These are phyloP conservation scores for Plenodomus biglobosus DNA, from an alignment of 2,329 filamentous ascomycete genomes.

Conservation along the genomic window DNA sequence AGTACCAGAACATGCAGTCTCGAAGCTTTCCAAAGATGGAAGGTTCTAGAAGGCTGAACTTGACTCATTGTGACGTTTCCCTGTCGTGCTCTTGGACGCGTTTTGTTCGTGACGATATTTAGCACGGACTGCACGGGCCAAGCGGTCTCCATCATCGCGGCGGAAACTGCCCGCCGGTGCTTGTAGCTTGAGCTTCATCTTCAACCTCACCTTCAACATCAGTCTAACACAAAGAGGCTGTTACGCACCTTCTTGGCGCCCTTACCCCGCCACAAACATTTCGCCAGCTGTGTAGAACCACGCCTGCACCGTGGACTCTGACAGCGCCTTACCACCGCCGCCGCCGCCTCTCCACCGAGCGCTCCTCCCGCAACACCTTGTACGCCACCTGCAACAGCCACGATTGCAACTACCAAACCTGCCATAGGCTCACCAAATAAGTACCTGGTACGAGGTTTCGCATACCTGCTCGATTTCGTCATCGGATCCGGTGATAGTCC, in stretches of 20 bases:
- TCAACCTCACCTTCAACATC: constrained; percentile 21
- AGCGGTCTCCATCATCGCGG: constrained; percentile 15
- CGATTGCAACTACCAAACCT: not conserved
- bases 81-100: constrained; percentile 3
- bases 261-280: constrained; percentile 8
- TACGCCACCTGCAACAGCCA: not conserved
- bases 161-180: constrained; percentile 19
- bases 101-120: constrained; percentile 13
- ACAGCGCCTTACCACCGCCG: constrained; percentile 16
- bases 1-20: not conserved
- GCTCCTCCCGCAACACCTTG: constrained; percentile 7
- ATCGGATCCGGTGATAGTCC: not conserved
- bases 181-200: constrained; percentile 16
- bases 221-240: constrained; percentile 13
- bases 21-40: not conserved
- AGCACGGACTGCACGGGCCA: constrained; percentile 8
- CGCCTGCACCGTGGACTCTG: constrained; percentile 44
- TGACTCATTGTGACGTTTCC: not conserved
- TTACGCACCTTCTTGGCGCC: constrained; percentile 12
- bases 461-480: not conserved
- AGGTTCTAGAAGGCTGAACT: not conserved
- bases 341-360: constrained; percentile 20
- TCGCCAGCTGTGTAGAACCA: constrained; percentile 25
- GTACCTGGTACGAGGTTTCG: not conserved
- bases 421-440: not conserved